phyloP scores from a whole-genome alignment of 1,139 yeast genomes.

The Wickerhamomyces sp. region DNA sequence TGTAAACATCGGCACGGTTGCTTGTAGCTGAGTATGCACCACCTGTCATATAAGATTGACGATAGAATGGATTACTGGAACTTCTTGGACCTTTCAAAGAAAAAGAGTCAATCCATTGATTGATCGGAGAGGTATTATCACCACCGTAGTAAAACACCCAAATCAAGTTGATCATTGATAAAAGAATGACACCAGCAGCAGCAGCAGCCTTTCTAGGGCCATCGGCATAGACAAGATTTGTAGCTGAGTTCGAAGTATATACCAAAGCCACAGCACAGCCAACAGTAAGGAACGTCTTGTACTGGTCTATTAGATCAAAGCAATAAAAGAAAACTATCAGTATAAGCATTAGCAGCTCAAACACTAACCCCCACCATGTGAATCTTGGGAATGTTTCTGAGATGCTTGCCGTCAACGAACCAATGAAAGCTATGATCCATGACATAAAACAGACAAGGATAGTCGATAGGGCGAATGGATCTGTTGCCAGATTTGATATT shows the following conservation, averaged over 20 bases:
- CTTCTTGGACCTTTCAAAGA: constrained; percentile 38
- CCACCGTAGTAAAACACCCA: constrained; percentile 90
- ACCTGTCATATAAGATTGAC: constrained; percentile 27
- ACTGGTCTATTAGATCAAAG: constrained; percentile 64
- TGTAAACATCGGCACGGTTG: constrained; percentile 6
- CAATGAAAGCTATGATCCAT: constrained; percentile 86
- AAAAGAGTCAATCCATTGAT: constrained; percentile 80
- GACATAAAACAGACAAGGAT: constrained; percentile 56
- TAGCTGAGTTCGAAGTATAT: constrained; percentile 79
- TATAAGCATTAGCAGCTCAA: constrained; percentile 57
- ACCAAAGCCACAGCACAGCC: constrained; percentile 52
- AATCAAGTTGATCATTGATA: constrained; percentile 70
- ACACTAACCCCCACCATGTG: constrained; percentile 98
- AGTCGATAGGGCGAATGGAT: constrained; percentile 69
- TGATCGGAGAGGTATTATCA: constrained; percentile 73
- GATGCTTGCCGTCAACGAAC: constrained; percentile 63
- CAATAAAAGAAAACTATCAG: constrained; percentile 57
- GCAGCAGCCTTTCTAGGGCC: constrained; percentile 74
- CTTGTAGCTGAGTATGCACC: constrained; percentile 5
- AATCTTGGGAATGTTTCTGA: constrained; percentile 60
- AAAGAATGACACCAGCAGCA: constrained; percentile 85
- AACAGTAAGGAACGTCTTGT: constrained; percentile 40
- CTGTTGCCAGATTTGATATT: constrained; percentile 52
- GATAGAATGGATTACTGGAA: constrained; percentile 24
- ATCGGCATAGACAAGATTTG: constrained; percentile 66